These are phyloP conservation scores for Lachnellula hyalina DNA, from an alignment of 2,329 filamentous ascomycete species.

Conservation along the genomic window DNA sequence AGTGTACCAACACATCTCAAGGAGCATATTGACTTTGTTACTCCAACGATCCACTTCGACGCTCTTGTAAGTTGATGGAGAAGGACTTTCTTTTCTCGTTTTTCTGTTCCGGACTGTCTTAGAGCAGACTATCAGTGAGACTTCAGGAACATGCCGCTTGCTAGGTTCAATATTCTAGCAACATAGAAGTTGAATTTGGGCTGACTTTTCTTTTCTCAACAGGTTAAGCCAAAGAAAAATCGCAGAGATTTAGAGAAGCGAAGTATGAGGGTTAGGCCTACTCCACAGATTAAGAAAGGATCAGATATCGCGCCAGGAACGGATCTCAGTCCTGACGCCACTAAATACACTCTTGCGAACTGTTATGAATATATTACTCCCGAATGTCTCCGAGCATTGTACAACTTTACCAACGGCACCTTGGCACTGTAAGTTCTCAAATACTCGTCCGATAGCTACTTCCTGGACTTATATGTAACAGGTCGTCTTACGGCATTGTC, in stretches of 20 bases:
- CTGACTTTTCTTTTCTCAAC: background rate
- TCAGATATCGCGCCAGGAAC: constrained; percentile 4
- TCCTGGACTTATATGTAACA: background rate
- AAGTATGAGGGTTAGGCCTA: constrained; percentile 34
- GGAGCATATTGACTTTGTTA: constrained; percentile 30
- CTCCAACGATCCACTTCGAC: constrained; percentile 32
- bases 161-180: too few species aligned
- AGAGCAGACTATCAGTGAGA: too few species aligned
- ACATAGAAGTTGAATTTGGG: too few species aligned
- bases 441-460: background rate
- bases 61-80: constrained; percentile 17
- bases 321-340: constrained; percentile 19
- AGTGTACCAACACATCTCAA: constrained; percentile 27
- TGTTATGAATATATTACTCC: constrained; percentile 54
- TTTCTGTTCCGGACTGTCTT: too few species aligned
- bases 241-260: constrained; percentile 7
- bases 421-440: constrained; percentile 38
- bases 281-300: constrained; percentile 7
- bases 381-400: constrained; percentile 49
- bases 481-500: constrained; percentile 42
- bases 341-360: constrained; percentile 25
- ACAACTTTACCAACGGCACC: constrained; percentile 39
- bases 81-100: too few species aligned
- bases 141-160: too few species aligned
- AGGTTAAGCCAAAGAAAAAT: constrained; percentile 11